These are phyloP conservation scores for Cadophora malorum DNA, from an alignment of 2,329 filamentous ascomycete species.

Conservation along the genomic window DNA sequence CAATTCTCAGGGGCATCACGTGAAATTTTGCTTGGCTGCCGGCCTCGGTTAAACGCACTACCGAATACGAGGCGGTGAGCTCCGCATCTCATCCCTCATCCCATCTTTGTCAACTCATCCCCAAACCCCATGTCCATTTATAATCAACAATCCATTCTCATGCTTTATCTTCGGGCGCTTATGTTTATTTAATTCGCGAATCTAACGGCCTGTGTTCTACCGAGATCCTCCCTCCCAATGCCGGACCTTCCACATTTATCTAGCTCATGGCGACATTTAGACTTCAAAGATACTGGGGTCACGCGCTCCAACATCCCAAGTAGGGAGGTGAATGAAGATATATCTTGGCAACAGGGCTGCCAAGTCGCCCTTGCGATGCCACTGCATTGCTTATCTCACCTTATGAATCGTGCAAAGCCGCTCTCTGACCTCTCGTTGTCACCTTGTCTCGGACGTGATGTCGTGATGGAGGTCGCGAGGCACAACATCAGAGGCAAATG, in stretches of 20 bases:
- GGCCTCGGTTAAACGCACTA: background rate
- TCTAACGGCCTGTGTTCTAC: background rate
- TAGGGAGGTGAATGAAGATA: conserved; percentile 10
- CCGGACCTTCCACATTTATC: conserved; percentile 14
- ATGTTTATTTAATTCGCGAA: background rate
- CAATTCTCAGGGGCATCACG: background rate
- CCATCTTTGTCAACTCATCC: background rate
- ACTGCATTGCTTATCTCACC: conserved; percentile 10
- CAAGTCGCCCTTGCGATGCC: conserved; percentile 1
- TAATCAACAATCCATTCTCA: background rate
- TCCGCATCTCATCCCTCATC: background rate
- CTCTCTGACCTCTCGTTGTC: conserved; percentile 12
- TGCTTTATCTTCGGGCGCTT: conserved; percentile 3
- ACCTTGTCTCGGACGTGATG: background rate
- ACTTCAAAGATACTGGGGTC: conserved; percentile 1
- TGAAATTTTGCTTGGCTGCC: background rate
- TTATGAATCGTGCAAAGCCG: conserved; percentile 2
- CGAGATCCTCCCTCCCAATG: conserved; percentile 1
- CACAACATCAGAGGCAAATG: background rate
- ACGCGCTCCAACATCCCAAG: conserved; percentile 14
- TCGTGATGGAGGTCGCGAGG: conserved; percentile 1
- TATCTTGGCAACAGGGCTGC: conserved; percentile 10
- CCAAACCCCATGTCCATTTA: background rate
- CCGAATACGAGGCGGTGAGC: conserved; percentile 1
- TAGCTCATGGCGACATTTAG: background rate